Base-by-base conservation (phyloP, 495 filamentous ascomycete genomes). In the Tuber umbilicatum region DNA sequence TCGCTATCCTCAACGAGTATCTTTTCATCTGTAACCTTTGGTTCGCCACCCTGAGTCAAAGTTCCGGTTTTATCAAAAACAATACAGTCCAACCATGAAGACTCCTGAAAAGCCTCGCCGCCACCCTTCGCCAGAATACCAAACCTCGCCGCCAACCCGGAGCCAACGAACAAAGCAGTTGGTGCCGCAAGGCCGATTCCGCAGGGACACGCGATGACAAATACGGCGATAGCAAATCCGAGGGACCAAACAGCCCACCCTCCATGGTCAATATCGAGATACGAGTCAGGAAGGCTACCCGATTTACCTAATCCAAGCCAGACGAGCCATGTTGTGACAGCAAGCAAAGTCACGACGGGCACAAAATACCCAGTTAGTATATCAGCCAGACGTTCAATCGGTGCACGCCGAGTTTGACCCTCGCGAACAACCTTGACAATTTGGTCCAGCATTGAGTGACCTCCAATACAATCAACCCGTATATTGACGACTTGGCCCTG, bases 11-110 rank as follows among this genome's bases (percentile, higher is more conserved):
- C 83, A 6, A 84, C 85, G 68, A 90, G 82, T 35, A 90, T 77
- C 77, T 90, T 85, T 73, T 90, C 87, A 68, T 96, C 91, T 0
- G 93, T 92, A 38, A 98, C 90, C 14, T 84, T 90, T 0, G 94
- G 89, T 72, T 93, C 90, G 45, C 92, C 93, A 47, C 94, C 94
- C 78, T 92, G 85, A 0, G 94, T 98, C 70, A 98, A 84, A 1
- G 94, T 98, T 0, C 94, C 94, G 0, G 94, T 98, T 85, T 98
- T 98, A 85, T 98, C 94, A 79, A 98, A 97, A 21, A 97, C 93
- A 35, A 97, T 89, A 73, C 90, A 90, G 82, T 96, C 92, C 10
- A 97, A 86, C 5, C 86, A 86, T 76, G 93, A 96, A 17, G 95
- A 94, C 84, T 96, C 94, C 83, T 98, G 92, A 80, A 98, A 97